These are phyloP conservation scores for Agapanthus africanus DNA, from an alignment of 106 monocot genomes.

Conservation along the genomic window DNA sequence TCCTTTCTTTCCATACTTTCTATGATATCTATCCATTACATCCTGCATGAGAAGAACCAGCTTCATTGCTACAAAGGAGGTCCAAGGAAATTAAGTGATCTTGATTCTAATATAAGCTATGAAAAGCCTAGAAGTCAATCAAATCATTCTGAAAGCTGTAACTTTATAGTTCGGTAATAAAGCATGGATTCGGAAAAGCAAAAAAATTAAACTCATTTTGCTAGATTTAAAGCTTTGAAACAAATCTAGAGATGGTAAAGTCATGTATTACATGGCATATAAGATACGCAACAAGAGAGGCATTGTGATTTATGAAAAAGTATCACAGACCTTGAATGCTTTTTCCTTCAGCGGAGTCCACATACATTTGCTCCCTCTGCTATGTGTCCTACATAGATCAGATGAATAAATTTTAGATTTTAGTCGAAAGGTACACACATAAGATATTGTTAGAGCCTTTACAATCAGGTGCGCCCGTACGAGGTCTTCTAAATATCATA, in stretches of 20 bases:
- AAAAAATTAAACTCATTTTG: background rate
- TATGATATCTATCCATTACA: constrained; percentile 24
- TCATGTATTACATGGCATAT: too few relatives aligned
- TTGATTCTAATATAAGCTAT: background rate
- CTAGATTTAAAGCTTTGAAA: background rate
- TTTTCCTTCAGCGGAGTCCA: background rate
- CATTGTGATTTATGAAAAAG: background rate
- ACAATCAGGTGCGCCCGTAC: background rate
- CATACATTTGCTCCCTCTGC: background rate
- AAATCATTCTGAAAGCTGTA: background rate
- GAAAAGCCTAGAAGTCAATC: background rate
- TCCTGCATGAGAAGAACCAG: constrained; percentile 24
- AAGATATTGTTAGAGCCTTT: background rate
- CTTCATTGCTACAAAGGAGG: background rate
- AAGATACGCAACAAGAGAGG: too few relatives aligned
- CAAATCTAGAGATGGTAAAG: background rate
- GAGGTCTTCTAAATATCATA: background rate
- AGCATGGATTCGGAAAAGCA: background rate
- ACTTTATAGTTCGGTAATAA: background rate
- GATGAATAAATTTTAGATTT: background rate
- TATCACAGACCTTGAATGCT: background rate
- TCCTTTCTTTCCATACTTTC: constrained; percentile 1
- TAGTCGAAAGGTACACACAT: background rate
- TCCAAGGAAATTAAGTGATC: background rate
- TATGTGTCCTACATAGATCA: background rate